A percentile compares a stretch with the other conserved stretches of the same genome.
Conservation (phyloP, 345 rosid genomes). For the Acer negundo region DNA sequence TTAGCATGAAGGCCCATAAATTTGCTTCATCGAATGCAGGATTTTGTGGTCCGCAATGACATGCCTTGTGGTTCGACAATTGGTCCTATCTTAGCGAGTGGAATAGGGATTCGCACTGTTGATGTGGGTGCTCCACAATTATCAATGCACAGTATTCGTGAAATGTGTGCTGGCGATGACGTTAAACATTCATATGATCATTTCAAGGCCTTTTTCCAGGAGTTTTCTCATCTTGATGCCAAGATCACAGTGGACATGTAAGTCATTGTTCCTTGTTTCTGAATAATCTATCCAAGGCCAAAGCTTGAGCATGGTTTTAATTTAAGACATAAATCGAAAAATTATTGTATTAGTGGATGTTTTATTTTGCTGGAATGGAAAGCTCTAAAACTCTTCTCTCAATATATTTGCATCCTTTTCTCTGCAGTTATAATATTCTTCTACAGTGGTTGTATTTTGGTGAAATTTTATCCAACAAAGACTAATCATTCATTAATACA, state of each 20-base stretch:
- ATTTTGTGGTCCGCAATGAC: constrained; percentile 96
- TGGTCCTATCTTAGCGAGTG: constrained; percentile 94
- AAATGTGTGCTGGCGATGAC: constrained; percentile 93
- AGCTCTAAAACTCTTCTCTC: neutral
- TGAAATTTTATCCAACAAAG: neutral
- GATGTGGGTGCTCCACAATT: constrained; percentile 97
- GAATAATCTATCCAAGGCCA: neutral
- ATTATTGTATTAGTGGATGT: neutral
- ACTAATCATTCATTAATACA: neutral
- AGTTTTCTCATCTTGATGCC: constrained; percentile 63
- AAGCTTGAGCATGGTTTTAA: neutral
- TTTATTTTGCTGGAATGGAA: neutral
- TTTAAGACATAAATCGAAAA: neutral
- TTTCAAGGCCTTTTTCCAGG: constrained; percentile 87
- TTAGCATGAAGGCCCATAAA: neutral
- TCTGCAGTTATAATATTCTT: neutral
- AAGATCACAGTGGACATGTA: constrained; percentile 64
- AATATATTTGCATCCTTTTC: neutral
- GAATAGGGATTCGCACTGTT: constrained; percentile 90
- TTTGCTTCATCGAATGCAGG: constrained; percentile 43
- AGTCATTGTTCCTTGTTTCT: neutral
- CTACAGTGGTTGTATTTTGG: too few relatives aligned
- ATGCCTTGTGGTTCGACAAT: constrained; percentile 95
- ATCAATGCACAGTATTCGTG: constrained; percentile 97
- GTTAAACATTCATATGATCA: constrained; percentile 77